phyloP scores from a whole-genome alignment of 1,284 basidiomycete genomes.

The Cryptococcus sp. region DNA sequence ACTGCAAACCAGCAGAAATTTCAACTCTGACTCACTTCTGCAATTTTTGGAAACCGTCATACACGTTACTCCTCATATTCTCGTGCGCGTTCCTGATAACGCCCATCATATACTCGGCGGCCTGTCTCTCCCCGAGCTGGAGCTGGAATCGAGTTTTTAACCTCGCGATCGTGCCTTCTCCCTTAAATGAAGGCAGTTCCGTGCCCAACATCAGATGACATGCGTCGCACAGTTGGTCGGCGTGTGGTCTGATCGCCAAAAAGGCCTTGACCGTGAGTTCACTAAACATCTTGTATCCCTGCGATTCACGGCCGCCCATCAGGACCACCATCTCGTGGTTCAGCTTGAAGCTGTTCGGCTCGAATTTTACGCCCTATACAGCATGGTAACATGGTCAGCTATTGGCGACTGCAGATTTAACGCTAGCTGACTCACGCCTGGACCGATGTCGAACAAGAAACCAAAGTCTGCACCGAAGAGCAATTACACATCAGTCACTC shows the following conservation, averaged over 20 bases:
- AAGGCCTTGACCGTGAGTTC: conserved; percentile 95
- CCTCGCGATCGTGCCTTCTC: conserved; percentile 83
- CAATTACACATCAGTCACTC: conserved; percentile 12
- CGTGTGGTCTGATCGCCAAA: conserved; percentile 87
- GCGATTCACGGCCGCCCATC: conserved; percentile 92
- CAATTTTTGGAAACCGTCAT: conserved; percentile 72
- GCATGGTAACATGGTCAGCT: neutral
- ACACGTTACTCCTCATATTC: conserved; percentile 85
- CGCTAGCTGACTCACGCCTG: conserved; percentile 60
- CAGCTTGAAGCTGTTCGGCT: conserved; percentile 95
- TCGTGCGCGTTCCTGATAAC: conserved; percentile 91
- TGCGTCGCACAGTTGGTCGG: conserved; percentile 82
- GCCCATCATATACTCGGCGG: conserved; percentile 87
- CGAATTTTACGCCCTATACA: conserved; percentile 90
- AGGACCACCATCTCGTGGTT: conserved; percentile 96
- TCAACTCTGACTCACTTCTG: conserved; percentile 51
- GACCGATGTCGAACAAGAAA: conserved; percentile 96
- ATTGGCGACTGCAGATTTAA: neutral
- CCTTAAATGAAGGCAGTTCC: conserved; percentile 94
- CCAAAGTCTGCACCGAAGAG: conserved; percentile 73
- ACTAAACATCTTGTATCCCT: conserved; percentile 92
- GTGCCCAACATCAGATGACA: conserved; percentile 94
- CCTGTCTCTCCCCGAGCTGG: conserved; percentile 80
- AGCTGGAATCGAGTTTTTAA: conserved; percentile 84
- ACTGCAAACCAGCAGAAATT: neutral